Percentiles rank a stretch among this genome's conserved stretches.
phyloP scores from a whole-genome alignment of 257 asterid species.

The Solanum medicagineum region DNA sequence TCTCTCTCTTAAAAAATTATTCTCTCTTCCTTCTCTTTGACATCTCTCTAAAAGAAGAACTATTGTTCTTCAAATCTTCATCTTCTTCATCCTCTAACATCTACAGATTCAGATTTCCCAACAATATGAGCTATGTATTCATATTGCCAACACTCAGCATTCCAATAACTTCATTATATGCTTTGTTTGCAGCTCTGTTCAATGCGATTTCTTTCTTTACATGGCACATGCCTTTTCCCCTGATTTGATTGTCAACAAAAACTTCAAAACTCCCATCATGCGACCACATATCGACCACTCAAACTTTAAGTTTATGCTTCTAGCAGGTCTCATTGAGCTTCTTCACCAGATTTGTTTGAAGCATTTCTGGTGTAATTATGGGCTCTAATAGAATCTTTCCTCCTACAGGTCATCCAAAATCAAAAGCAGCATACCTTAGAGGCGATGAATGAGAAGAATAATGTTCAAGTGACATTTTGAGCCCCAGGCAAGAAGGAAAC shows the following conservation, averaged over 20 bases:
- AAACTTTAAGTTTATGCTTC: conserved; percentile 49
- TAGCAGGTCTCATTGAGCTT: conserved; percentile 71
- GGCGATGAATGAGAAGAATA: neutral
- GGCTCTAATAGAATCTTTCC: conserved; percentile 42
- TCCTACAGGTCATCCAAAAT: conserved; percentile 22
- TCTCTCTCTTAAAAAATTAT: too few species aligned
- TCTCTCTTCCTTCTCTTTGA: too few species aligned
- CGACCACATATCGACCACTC: conserved; percentile 50
- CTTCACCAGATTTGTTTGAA: conserved; percentile 61
- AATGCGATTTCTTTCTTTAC: conserved; percentile 57
- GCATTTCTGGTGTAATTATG: conserved; percentile 61
- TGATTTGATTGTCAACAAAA: conserved; percentile 35
- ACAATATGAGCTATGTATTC: neutral
- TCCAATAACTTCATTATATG: conserved; percentile 43
- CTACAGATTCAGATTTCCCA: too few species aligned
- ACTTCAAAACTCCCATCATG: conserved; percentile 46
- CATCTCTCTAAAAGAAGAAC: too few species aligned
- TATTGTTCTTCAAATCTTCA: too few species aligned
- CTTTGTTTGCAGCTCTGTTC: conserved; percentile 71
- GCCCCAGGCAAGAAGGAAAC: neutral
- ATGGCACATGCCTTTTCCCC: conserved; percentile 56
- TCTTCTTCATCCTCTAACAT: too few species aligned
- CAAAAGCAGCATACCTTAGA: neutral
- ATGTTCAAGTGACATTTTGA: neutral
- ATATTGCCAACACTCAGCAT: conserved; percentile 9